Evolutionary conservation across 2,329 filamentous ascomycete species (phyloP).

Genomic region (Hawksworthiomyces lignivorus): DNA sequence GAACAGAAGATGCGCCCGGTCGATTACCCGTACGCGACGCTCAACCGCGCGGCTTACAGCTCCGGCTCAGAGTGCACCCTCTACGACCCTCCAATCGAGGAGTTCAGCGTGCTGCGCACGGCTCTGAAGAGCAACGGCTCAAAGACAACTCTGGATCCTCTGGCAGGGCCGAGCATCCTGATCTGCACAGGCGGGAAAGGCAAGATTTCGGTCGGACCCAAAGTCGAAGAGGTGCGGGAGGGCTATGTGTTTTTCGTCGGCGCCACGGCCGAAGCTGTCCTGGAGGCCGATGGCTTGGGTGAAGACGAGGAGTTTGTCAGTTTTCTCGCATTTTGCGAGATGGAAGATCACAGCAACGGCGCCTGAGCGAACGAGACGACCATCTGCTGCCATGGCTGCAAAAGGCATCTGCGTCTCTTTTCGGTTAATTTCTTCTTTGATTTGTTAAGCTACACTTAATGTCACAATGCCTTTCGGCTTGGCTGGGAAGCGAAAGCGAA

Average conservation of each 20-base stretch:
- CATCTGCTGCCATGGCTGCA: too few relatives aligned
- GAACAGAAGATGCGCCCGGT: constrained; percentile 87
- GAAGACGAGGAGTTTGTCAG: constrained; percentile 68
- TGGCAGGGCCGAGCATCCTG: constrained; percentile 84
- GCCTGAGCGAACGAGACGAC: too few relatives aligned
- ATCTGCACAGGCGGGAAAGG: constrained; percentile 83
- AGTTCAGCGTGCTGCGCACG: constrained; percentile 84
- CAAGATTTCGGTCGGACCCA: constrained; percentile 77
- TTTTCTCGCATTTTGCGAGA: constrained; percentile 91
- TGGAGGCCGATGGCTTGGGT: constrained; percentile 55
- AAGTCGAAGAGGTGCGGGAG: constrained; percentile 63
- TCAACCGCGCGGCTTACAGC: constrained; percentile 76
- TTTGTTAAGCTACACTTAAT: background rate
- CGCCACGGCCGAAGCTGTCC: constrained; percentile 71
- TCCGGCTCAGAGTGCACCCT: constrained; percentile 64
- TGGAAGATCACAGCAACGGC: constrained; percentile 44
- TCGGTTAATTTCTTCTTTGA: background rate
- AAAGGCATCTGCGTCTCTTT: background rate
- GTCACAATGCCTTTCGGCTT: too few relatives aligned
- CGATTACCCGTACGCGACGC: constrained; percentile 77
- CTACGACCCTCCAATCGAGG: constrained; percentile 94
- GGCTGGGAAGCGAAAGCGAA: background rate
- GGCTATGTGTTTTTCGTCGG: constrained; percentile 81
- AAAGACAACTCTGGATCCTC: constrained; percentile 80
- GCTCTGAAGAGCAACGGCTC: constrained; percentile 62